Conservation (phyloP, 2,329 filamentous ascomycete genomes). For the Tympanopsis confertula region DNA sequence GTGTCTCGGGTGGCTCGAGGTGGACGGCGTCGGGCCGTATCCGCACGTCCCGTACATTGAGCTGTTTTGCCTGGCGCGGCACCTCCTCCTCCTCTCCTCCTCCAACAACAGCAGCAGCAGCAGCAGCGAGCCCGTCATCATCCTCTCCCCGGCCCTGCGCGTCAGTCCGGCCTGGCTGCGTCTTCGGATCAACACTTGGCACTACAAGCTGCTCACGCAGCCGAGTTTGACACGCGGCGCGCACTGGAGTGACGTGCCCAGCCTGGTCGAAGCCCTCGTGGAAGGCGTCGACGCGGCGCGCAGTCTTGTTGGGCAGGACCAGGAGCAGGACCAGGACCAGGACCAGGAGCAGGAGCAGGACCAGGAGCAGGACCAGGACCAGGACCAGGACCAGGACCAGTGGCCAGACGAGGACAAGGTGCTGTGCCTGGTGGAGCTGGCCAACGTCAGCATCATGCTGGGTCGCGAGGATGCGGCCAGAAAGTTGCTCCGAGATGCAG, state of each 20-base stretch:
- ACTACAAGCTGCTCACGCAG: constrained; percentile 48
- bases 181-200: constrained; percentile 62
- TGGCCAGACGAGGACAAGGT: constrained; percentile 41
- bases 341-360: constrained; percentile 29
- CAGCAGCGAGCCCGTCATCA: constrained; percentile 28
- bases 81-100: constrained; percentile 26
- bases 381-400: constrained; percentile 8
- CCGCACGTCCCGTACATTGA: constrained; percentile 73
- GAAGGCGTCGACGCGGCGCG: constrained; percentile 21
- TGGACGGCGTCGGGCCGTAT: constrained; percentile 82
- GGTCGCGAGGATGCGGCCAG: constrained; percentile 68
- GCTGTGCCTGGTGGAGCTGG: constrained; percentile 69
- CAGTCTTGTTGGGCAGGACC: neutral
- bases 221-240: constrained; percentile 40
- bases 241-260: constrained; percentile 47
- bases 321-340: constrained; percentile 10
- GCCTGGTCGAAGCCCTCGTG: constrained; percentile 31
- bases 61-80: constrained; percentile 63
- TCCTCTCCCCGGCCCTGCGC: constrained; percentile 18
- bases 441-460: constrained; percentile 73
- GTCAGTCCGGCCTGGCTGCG: constrained; percentile 41
- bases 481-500: constrained; percentile 58
- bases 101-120: constrained; percentile 9
- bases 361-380: constrained; percentile 59
- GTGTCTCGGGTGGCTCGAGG: constrained; percentile 59